Base-by-base conservation (phyloP, 2,329 filamentous ascomycete genomes). In the Phyllosticta paracitricarpa region DNA sequence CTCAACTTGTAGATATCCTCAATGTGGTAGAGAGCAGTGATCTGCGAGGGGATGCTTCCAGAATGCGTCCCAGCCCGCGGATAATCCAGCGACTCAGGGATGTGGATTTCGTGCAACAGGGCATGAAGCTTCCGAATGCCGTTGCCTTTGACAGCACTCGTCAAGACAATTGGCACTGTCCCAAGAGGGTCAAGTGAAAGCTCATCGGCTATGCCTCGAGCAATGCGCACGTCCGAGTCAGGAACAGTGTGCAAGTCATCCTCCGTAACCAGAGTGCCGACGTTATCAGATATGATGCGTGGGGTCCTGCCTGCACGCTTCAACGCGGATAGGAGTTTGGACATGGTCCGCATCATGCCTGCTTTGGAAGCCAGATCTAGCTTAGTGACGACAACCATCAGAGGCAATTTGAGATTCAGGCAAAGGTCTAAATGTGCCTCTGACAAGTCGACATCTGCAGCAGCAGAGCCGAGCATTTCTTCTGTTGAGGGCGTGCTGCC, bases 301-400 rank as follows among this genome's bases (percentile, higher is more conserved):
- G 93, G 92, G 57, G 81, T 83, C 62, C 89, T 84, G 3, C 89
- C 88, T 26, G 84, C 83, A 17, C 82, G 81, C 75, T 97, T 97
- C 57, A 97, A 78, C 1, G 84, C 81, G 0, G 90, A 88, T 33
- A 97, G 77, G 2, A 96, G 78, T 66, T 86, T 89, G 17, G 82
- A 82, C 63, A 97, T 77, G 0, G 84, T 91, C 57, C 83, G 82
- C 61, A 86, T 84, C 8, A 97, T 72, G 9, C 85, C 85, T 10
- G 77, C 73, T 65, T 87, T 91, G 14, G 87, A 92, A 17, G 91
- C 91, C 53, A 96, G 74, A 67, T 99, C 94, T 64, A 95, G 81
- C 71, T 97, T 99, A 0, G 94, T 97, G 62, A 99, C 88, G 25
- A 93, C 82, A 10, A 99, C 82, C 7, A 89, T 82, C 61, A 97